These are phyloP conservation scores for Adenanthera pavonina DNA, from an alignment of 306 rosid species.

Conservation along the genomic window DNA sequence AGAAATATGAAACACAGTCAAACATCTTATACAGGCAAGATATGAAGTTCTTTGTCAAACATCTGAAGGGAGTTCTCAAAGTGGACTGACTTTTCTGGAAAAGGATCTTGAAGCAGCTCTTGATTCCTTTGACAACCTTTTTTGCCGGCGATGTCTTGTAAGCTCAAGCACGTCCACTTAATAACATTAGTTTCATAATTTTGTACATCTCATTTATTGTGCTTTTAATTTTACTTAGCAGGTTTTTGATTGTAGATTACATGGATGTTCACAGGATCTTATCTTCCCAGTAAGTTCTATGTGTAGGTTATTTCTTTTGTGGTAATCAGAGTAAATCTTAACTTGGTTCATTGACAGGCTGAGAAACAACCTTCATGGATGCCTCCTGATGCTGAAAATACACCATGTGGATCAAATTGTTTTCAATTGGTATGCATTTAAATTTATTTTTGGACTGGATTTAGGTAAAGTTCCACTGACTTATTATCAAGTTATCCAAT, in stretches of 20 bases:
- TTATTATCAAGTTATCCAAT: not conserved
- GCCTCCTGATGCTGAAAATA: slow-evolving; percentile 67
- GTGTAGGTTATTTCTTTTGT: slow-evolving; percentile 26
- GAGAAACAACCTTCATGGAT: slow-evolving; percentile 80
- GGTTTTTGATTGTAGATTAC: slow-evolving; percentile 97
- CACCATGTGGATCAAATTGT: slow-evolving; percentile 84
- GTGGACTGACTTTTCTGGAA: slow-evolving; percentile 69
- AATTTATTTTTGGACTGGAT: not conserved
- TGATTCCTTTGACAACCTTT: slow-evolving; percentile 96
- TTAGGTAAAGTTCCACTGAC: not conserved
- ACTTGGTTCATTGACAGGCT: slow-evolving; percentile 64
- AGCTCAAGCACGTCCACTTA: slow-evolving; percentile 39
- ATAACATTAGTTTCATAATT: slow-evolving; percentile 28
- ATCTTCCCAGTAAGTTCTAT: slow-evolving; percentile 82
- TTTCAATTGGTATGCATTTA: slow-evolving; percentile 69
- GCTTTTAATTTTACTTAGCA: slow-evolving; percentile 44
- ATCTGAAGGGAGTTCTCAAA: slow-evolving; percentile 62
- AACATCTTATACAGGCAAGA: slow-evolving; percentile 99
- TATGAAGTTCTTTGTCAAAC: slow-evolving; percentile 66
- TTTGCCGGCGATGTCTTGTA: slow-evolving; percentile 98
- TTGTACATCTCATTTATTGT: slow-evolving; percentile 33
- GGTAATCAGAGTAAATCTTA: slow-evolving; percentile 22
- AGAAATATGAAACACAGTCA: slow-evolving; percentile 92
- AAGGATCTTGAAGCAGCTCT: slow-evolving; percentile 98
- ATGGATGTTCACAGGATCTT: slow-evolving; percentile 99